Base-by-base conservation (phyloP, 2,329 filamentous ascomycete species). In the Sporothrix luriei region DNA sequence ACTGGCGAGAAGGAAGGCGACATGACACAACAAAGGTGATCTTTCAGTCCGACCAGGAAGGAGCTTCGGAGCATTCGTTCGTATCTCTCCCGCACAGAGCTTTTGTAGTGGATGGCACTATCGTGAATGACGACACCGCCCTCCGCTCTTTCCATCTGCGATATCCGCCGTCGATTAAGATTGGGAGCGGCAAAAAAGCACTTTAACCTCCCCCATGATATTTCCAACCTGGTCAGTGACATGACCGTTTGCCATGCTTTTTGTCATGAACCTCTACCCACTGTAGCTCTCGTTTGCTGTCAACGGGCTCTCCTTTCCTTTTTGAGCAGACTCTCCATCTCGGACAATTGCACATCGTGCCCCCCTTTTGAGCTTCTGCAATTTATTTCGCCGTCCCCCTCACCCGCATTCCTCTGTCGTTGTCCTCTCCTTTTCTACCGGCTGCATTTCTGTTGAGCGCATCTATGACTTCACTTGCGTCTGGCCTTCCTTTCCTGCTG, bases 161-260 rank as follows among this genome's bases (percentile, higher is more conserved):
- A 62, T 62, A 48, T 29, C 40, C 40, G 11, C 33, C 59, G 19
- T 62, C 59, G 48, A 40, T 52, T 52, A 68, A 68, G 33, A 69
- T 69, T 65, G 59, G 65, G 68, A 69, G 68, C 68, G 68, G 68
- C 68, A 69, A 62, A 68, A 68, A 59, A 65, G 52, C 46, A 57
- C 54, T 68, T 68, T 33, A 49, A 33, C 33, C 33, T 62, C 66
- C 66, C 40, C 49, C 51, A 46, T 21, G 26, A 57, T 40, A 40
- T 54, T 24, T 57, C 52, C 26, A 29, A 38, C 26, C 6, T 24
- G 26, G 26, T 19, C 19, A 11, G 51, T 19, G 16, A 24, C n/a
- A 46, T 26, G 38, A 46, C 38, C 57, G n/a, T 46, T 62, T 46
- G 38, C 57, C 57, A 46, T 62, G 38, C 5, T 24, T 24, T 46